phyloP scores from a whole-genome alignment of 2,329 filamentous ascomycete species.

The Chaetomium globosum region DNA sequence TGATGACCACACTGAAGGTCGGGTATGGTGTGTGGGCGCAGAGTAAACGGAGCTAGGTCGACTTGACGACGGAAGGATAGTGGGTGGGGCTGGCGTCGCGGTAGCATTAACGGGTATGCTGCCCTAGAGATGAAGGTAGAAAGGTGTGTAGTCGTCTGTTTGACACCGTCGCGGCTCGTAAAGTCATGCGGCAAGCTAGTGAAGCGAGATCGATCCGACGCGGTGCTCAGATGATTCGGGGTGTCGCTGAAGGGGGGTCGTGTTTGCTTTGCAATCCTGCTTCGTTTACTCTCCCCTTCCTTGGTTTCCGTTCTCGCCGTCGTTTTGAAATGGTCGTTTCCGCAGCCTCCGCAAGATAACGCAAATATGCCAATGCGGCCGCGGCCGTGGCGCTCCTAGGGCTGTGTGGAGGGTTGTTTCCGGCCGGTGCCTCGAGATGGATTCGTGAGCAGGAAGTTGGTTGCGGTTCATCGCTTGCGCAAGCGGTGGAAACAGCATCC shows the following conservation, averaged over 20 bases:
- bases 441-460: constrained; percentile 16
- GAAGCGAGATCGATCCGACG: constrained; percentile 15
- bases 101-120: neutral
- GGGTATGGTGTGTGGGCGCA: constrained; percentile 16
- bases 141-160: constrained; percentile 17
- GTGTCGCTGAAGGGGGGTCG: constrained; percentile 1
- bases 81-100: neutral
- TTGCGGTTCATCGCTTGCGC: constrained; percentile 20
- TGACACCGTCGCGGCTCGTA: neutral
- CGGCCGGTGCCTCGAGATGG: constrained; percentile 15
- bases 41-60: constrained; percentile 8
- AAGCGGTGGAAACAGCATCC: constrained; percentile 10
- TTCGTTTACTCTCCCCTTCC: neutral
- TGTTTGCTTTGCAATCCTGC: neutral
- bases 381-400: neutral
- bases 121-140: neutral
- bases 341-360: neutral
- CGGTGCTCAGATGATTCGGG: constrained; percentile 20
- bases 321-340: neutral
- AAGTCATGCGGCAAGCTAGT: constrained; percentile 26
- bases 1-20: constrained; percentile 25
- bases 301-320: neutral
- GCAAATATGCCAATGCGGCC: neutral
- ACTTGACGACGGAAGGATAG: neutral
- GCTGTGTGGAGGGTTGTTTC: constrained; percentile 11